Base-by-base conservation (phyloP, 192 early-diverging fungal species). In the Rhizophlyctis rosea region DNA sequence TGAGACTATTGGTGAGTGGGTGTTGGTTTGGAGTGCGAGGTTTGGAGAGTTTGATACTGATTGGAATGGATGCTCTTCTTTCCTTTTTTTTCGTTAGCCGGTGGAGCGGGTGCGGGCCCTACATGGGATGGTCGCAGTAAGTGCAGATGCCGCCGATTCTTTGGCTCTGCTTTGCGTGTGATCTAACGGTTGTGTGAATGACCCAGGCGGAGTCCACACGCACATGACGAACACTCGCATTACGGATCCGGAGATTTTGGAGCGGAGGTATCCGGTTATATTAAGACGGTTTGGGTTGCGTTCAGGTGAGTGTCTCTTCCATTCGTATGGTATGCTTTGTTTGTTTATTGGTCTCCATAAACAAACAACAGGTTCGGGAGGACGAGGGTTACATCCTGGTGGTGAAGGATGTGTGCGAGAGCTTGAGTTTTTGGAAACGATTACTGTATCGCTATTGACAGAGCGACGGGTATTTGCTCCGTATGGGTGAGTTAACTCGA, bases 221-320 rank as follows among this genome's bases (percentile, higher is more conserved):
- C 92, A 96, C 67, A 94, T 96, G 93, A 98, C 96, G 31, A 98
- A 98, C 67, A 98, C 96, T 0, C 81, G 94, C 23, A 97, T 96
- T 64, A 98, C 96, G 1, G 96, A 98, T 72, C 93, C 94, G 0
- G 96, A 96, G 74, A 94, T 96, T 51, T 67, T 98, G 25, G 39
- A 44, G 39, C 39, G 39, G 9, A 78, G 92, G 34, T 95, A 95
- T 58, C 92, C 96, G 0, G 92, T 98, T 30, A 68, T 96, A 16
- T 72, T 98, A 47, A 85, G 86, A 32, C 82, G 88, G 74, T 98
- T 97, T 70, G 83, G 87, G 0, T 70, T 97, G 34, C 50, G 80
- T 9, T 16, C 36, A 31, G 81, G 76, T 44, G 18, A 44, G 39
- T 13, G 9, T 7, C n/a, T n/a, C n/a, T n/a, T n/a, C n/a, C n/a